Base-by-base conservation (phyloP, 345 rosid species). In the Salix brachista region DNA sequence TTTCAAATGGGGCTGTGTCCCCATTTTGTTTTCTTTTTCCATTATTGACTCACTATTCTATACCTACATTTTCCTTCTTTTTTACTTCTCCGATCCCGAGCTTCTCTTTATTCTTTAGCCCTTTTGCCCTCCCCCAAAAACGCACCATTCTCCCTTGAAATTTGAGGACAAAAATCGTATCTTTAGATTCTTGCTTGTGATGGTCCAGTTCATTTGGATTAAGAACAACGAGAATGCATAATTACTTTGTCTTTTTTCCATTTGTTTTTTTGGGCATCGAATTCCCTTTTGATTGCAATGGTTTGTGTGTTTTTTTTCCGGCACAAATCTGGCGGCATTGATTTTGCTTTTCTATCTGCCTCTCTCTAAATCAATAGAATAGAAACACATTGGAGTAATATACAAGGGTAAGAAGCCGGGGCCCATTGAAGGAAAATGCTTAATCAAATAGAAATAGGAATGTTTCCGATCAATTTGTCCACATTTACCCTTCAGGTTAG, bases 61-160 rank as follows among this genome's bases (percentile, higher is more conserved):
- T 32, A 23, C 16, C 64, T 12, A 5, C 42, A 21, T 65, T 46
- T 16, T 44, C 58, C 60, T 79, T 61, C 65, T 25, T 65, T 65
- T 25, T 64, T 18, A 42, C 77, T 80, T 79, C 89, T 85, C 90
- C 86, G 86, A 90, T 90, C 91, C 91, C 91, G 83, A 90, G 83
- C 83, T 54, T 42, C 72, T 80, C 61, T 77, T 79, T 82, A 69
- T 74, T 60, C 60, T 74, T 68, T 78, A 75, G 36, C 54, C 78
- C 78, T 86, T 84, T 83, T 84, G 84, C 75, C 84, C 75, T 75
- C 79, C 79, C 80, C 85, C 78, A 56, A 62, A 21, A 39, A 66
- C 37, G 30, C 36, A 8, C 28, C 56, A 21, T 23, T 28, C 1
- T 61, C 26, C n/a, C 37, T 18, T 9, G 34, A 19, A 17, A 56